Percentiles rank a stretch among this genome's conserved stretches.
phyloP scores from a whole-genome alignment of 352 stramenopile species.

The Aphanomyces astaci region DNA sequence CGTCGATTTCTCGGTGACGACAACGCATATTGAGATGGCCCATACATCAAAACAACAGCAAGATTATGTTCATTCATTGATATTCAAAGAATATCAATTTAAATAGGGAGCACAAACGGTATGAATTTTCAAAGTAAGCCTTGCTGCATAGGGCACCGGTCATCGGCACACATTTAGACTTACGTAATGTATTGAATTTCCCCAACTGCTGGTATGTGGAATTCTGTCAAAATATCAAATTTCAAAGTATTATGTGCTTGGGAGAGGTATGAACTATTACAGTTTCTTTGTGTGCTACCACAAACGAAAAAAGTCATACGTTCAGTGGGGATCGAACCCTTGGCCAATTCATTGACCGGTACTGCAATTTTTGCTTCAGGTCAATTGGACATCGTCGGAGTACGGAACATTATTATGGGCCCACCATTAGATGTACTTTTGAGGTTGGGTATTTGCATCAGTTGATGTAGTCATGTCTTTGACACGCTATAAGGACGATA shows the following conservation, averaged over 20 bases:
- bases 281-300: not conserved
- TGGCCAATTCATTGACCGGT: not conserved
- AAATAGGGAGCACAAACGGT: too few relatives aligned
- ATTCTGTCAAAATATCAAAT: not conserved
- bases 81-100: too few relatives aligned
- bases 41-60: too few relatives aligned
- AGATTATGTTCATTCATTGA: too few relatives aligned
- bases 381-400: not conserved
- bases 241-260: not conserved
- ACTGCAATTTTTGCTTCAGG: not conserved
- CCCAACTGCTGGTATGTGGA: too few relatives aligned
- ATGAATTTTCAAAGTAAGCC: too few relatives aligned
- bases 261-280: not conserved
- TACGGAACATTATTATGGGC: not conserved
- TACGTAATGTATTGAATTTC: too few relatives aligned
- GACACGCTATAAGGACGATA: not conserved
- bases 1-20: too few relatives aligned
- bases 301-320: not conserved
- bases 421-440: not conserved
- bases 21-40: too few relatives aligned
- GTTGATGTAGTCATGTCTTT: not conserved
- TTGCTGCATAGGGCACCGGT: too few relatives aligned
- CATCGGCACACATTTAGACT: too few relatives aligned
- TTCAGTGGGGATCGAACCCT: not conserved
- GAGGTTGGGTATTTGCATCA: not conserved